Evolutionary conservation across 1,284 basidiomycete genomes (phyloP).

Genomic region (Golubevia pallescens): DNA sequence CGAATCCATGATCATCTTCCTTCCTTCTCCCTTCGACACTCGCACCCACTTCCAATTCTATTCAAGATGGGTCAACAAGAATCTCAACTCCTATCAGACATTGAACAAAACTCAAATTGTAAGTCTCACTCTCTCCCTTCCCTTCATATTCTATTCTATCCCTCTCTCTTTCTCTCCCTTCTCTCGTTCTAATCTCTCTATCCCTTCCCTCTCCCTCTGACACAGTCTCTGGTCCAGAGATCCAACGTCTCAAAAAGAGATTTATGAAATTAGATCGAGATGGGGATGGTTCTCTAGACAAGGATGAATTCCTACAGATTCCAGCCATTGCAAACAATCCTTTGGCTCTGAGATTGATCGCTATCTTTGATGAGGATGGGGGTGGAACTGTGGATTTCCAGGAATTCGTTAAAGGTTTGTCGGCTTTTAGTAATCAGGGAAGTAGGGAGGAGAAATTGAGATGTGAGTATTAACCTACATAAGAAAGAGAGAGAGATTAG

Average conservation of each 20-base stretch:
- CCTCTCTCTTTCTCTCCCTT: background rate
- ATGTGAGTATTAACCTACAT: slow-evolving; percentile 72
- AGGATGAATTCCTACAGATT: background rate
- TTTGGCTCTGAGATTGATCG: slow-evolving; percentile 9
- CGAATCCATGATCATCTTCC: too few relatives aligned
- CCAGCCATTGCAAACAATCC: background rate
- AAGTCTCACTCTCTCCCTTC: slow-evolving; percentile 60
- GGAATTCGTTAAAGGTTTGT: slow-evolving; percentile 95
- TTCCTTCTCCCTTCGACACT: too few relatives aligned
- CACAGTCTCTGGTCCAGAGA: slow-evolving; percentile 27
- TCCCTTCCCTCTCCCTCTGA: background rate
- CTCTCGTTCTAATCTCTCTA: background rate
- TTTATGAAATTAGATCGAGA: slow-evolving; percentile 63
- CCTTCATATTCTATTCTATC: background rate
- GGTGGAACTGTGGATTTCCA: slow-evolving; percentile 99
- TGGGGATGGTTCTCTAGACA: slow-evolving; percentile 28
- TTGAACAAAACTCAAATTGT: slow-evolving; percentile 92
- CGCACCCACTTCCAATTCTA: too few relatives aligned
- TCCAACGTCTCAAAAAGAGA: slow-evolving; percentile 48
- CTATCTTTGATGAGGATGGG: slow-evolving; percentile 70
- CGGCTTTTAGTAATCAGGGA: slow-evolving; percentile 94
- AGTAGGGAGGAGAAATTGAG: slow-evolving; percentile 94
- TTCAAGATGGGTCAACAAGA: slow-evolving; percentile 69
- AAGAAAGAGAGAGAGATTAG: background rate
- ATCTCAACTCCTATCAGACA: slow-evolving; percentile 91